Evolutionary conservation across 2,329 filamentous ascomycete species (phyloP).

Genomic region (Botrytis aclada): DNA sequence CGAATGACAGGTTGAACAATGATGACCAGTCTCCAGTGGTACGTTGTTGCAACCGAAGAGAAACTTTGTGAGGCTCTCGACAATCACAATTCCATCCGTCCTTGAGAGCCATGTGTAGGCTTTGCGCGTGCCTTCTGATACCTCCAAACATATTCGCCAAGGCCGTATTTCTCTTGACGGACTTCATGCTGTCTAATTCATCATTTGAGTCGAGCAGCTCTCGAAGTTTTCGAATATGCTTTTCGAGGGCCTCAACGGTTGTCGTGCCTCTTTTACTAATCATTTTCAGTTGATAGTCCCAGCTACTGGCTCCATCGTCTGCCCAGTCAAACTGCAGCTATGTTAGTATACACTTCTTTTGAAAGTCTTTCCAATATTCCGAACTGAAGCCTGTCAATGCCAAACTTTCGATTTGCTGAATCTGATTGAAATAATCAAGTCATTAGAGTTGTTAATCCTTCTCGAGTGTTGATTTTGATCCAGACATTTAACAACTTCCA

Average conservation of each 20-base stretch:
- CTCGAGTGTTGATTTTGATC: no score
- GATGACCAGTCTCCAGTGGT: conserved; percentile 22
- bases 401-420: no score
- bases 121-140: conserved; percentile 29
- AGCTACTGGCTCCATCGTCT: conserved; percentile 24
- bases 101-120: conserved; percentile 28
- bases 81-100: conserved; percentile 31
- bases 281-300: conserved; percentile 32
- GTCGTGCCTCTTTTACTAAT: conserved; percentile 29
- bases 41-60: conserved; percentile 28
- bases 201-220: conserved; percentile 27
- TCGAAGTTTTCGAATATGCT: conserved; percentile 27
- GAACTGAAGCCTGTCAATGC: no score
- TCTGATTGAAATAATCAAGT: no score
- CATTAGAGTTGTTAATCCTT: no score
- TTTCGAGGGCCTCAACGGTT: conserved; percentile 24
- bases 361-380: neutral
- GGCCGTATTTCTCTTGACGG: conserved; percentile 26
- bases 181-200: conserved; percentile 24
- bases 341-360: conserved; percentile 7
- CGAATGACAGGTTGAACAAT: neutral
- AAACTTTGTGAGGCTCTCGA: conserved; percentile 22
- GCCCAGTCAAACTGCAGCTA: conserved; percentile 30
- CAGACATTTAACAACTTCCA: no score
- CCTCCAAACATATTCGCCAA: conserved; percentile 29